phyloP scores from a whole-genome alignment of 164 flowering plant genomes.

The Tetrastigma voinierianum region DNA sequence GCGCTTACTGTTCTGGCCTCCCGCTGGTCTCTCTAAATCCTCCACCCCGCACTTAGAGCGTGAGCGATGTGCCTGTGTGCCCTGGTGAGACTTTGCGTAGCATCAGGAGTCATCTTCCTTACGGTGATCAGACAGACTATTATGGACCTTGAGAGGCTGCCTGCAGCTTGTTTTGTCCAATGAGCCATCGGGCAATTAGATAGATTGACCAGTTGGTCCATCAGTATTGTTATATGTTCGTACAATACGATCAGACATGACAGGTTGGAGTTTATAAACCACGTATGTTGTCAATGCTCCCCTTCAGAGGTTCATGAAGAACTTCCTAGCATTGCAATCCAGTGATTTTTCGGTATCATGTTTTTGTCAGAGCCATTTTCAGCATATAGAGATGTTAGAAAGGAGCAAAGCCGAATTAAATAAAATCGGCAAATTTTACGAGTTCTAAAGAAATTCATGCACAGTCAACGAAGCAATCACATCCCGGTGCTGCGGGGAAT shows the following conservation, averaged over 20 bases:
- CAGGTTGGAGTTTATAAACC: background rate
- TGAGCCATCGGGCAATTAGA: constrained; percentile 50
- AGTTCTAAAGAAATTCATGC: too few relatives aligned
- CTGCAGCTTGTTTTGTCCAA: constrained; percentile 43
- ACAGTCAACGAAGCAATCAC: too few relatives aligned
- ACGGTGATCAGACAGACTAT: constrained; percentile 1
- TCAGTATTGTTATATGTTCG: constrained; percentile 19
- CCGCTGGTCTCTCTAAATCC: constrained; percentile 12
- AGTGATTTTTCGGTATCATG: constrained; percentile 3
- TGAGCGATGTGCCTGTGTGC: constrained; percentile 7
- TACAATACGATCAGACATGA: constrained; percentile 37
- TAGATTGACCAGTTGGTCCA: constrained; percentile 20
- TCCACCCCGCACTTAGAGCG: background rate
- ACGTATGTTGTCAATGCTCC: background rate
- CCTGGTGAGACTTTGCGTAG: constrained; percentile 6
- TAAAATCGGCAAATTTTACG: too few relatives aligned
- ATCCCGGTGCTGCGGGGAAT: too few relatives aligned
- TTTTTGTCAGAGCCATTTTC: background rate
- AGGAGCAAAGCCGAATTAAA: too few relatives aligned
- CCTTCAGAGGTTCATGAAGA: constrained; percentile 3
- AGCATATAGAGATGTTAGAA: too few relatives aligned
- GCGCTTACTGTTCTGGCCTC: constrained; percentile 13
- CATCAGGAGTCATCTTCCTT: constrained; percentile 15
- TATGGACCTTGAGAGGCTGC: constrained; percentile 18
- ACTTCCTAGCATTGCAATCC: constrained; percentile 8